Evolutionary conservation across 1,284 basidiomycete species (phyloP).

Genomic region (Athelia psychrophila): DNA sequence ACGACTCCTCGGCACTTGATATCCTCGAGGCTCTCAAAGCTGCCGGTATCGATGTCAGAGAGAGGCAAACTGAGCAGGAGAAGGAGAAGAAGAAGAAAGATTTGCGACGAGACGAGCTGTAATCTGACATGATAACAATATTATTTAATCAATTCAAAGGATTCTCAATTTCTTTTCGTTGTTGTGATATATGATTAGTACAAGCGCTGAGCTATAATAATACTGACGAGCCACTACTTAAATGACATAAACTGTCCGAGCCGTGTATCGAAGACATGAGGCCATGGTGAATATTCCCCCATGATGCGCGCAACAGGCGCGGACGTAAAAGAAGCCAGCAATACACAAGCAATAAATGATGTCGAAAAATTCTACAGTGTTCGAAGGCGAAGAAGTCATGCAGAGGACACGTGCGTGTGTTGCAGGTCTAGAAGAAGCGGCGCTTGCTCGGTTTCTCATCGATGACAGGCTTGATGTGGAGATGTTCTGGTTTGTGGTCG

Average conservation of each 20-base stretch:
- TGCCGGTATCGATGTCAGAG: conserved; percentile 40
- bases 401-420: not conserved
- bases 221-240: not conserved
- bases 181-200: not conserved
- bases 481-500: conserved; percentile 47
- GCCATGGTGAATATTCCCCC: not conserved
- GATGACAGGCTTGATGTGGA: conserved; percentile 66
- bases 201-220: not conserved
- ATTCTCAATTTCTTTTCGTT: not conserved
- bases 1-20: not conserved
- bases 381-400: not conserved
- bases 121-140: conserved; percentile 15
- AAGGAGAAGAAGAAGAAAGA: conserved; percentile 8
- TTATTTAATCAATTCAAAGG: conserved; percentile 5
- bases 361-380: not conserved
- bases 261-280: not conserved
- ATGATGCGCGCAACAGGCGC: not conserved
- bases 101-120: conserved; percentile 37
- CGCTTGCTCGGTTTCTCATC: conserved; percentile 73
- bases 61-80: conserved; percentile 10
- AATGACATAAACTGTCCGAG: not conserved
- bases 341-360: conserved; percentile 1
- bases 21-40: conserved; percentile 37
- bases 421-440: conserved; percentile 57
- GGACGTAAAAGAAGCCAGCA: not conserved